phyloP scores from a whole-genome alignment of 2,329 filamentous ascomycete genomes.

The Fusarium hainanense region DNA sequence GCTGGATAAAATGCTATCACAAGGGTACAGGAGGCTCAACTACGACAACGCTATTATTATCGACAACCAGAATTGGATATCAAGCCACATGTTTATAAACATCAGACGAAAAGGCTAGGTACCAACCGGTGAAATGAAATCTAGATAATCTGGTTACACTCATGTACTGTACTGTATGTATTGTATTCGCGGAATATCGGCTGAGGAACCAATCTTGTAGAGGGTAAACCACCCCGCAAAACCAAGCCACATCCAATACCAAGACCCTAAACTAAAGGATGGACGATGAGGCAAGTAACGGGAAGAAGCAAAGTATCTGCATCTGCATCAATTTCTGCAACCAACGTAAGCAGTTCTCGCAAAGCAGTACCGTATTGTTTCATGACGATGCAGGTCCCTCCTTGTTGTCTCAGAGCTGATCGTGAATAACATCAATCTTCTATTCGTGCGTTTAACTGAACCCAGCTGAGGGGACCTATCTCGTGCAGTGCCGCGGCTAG shows the following conservation, averaged over 20 bases:
- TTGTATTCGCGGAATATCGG: neutral
- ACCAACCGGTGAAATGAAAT: neutral
- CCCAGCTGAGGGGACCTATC: neutral
- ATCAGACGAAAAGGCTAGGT: neutral
- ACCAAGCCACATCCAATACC: constrained; percentile 4
- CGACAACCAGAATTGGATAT: neutral
- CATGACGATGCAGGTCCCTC: constrained; percentile 24
- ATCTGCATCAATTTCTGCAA: neutral
- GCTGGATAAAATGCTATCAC: neutral
- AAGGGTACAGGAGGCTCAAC: neutral
- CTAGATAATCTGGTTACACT: neutral
- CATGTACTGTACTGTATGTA: neutral
- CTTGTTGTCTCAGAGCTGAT: constrained; percentile 1
- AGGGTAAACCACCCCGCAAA: constrained; percentile 33
- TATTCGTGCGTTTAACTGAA: constrained; percentile 47
- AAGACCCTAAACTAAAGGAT: neutral
- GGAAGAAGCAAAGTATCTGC: constrained; percentile 24
- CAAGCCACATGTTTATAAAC: neutral
- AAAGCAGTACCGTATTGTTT: constrained; percentile 15
- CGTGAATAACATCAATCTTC: constrained; percentile 3
- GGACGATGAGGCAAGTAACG: neutral
- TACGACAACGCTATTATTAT: neutral
- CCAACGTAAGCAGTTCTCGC: constrained; percentile 25
- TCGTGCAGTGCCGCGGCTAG: constrained; percentile 17
- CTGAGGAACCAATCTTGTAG: constrained; percentile 21